Evolutionary conservation across 352 stramenopile species (phyloP).

Genomic region (Phytopythium helicoides): DNA sequence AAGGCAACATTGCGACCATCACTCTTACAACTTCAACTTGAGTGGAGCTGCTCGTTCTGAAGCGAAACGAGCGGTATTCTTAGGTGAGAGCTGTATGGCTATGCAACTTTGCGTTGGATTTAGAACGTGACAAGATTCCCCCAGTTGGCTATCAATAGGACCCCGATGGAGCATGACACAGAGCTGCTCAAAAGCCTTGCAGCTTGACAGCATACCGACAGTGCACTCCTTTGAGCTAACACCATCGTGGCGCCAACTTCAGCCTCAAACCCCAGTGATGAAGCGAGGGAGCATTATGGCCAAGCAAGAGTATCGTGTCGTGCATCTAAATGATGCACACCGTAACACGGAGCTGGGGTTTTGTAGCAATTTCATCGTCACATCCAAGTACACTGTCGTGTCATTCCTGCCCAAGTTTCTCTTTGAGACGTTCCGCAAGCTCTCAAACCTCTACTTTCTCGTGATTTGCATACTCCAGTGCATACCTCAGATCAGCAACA

Average conservation of each 20-base stretch:
- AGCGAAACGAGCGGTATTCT: too few species aligned
- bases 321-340: constrained; percentile 57
- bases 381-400: constrained; percentile 88
- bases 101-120: too few species aligned
- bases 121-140: too few species aligned
- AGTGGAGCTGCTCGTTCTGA: too few species aligned
- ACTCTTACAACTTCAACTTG: background rate
- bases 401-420: constrained; percentile 92
- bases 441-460: constrained; percentile 94
- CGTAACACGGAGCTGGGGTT: constrained; percentile 59
- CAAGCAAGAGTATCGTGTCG: constrained; percentile 42
- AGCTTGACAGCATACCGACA: background rate
- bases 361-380: constrained; percentile 90
- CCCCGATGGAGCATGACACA: constrained; percentile 13
- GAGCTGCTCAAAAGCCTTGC: background rate
- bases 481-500: constrained; percentile 91
- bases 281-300: constrained; percentile 4
- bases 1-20: background rate
- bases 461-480: constrained; percentile 86
- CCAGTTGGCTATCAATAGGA: too few species aligned
- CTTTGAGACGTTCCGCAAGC: constrained; percentile 88
- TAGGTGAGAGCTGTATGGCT: too few species aligned
- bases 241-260: background rate
- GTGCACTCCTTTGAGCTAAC: background rate
- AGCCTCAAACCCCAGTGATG: background rate